Evolutionary conservation across 2,329 filamentous ascomycete species (phyloP).

Genomic region (Botrytis paeoniae): DNA sequence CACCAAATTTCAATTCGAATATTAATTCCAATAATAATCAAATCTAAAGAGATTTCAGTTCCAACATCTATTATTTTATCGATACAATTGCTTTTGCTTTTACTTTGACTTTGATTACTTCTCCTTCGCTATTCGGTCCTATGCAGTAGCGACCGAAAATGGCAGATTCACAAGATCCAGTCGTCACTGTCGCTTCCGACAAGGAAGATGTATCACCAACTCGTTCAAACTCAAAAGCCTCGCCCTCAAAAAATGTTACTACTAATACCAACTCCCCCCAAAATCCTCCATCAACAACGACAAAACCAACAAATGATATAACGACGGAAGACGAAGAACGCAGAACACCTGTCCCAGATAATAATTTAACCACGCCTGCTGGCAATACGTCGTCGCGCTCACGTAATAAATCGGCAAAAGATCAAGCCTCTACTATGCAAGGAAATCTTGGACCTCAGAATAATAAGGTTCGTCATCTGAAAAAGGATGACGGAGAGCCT

Average conservation of each 20-base stretch:
- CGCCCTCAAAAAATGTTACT: conserved; percentile 33
- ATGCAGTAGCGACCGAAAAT: conserved; percentile 8
- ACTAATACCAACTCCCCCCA: conserved; percentile 29
- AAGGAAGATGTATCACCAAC: conserved; percentile 19
- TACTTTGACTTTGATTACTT: background rate
- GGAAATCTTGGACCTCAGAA: conserved; percentile 11
- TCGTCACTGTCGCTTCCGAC: conserved; percentile 31
- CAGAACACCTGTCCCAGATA: conserved; percentile 30
- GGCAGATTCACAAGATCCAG: conserved; percentile 15
- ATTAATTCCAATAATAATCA: background rate
- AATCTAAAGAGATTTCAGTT: background rate
- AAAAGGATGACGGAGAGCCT: conserved; percentile 85
- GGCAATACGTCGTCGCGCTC: conserved; percentile 27
- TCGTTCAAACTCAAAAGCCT: conserved; percentile 14
- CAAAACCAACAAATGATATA: conserved; percentile 29
- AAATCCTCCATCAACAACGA: conserved; percentile 28
- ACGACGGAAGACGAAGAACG: conserved; percentile 36
- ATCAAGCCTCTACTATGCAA: conserved; percentile 33
- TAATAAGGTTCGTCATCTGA: conserved; percentile 75
- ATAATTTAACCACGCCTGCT: conserved; percentile 26
- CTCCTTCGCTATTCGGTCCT: background rate
- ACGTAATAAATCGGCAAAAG: conserved; percentile 24
- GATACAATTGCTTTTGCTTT: background rate
- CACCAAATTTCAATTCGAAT: background rate
- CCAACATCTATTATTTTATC: background rate